phyloP scores from a whole-genome alignment of 2,329 filamentous ascomycete species.

The Fusarium siculi region DNA sequence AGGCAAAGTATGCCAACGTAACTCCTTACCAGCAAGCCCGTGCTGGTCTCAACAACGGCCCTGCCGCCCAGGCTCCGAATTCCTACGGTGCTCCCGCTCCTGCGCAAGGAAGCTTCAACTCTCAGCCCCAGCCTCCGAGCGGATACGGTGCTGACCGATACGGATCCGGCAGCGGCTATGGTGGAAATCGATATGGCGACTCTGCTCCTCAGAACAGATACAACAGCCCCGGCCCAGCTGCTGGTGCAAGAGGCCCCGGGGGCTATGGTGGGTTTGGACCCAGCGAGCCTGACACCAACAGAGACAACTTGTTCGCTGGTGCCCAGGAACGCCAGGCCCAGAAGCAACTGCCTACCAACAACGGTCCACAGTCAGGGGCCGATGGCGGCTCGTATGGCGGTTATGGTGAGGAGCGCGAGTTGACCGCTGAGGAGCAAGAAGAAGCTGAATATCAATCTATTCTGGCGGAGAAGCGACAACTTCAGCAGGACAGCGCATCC shows the following conservation, averaged over 20 bases:
- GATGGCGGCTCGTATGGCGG: slow-evolving; percentile 56
- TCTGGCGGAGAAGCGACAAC: slow-evolving; percentile 66
- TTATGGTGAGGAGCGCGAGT: slow-evolving; percentile 76
- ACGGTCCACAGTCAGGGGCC: slow-evolving; percentile 41
- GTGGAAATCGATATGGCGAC: slow-evolving; percentile 63
- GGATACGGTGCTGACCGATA: slow-evolving; percentile 67
- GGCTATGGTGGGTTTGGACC: slow-evolving; percentile 71
- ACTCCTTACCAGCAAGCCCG: slow-evolving; percentile 59
- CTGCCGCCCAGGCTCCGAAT: slow-evolving; percentile 42
- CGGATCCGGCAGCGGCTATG: slow-evolving; percentile 61
- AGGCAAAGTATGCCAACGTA: slow-evolving; percentile 57
- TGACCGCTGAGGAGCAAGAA: slow-evolving; percentile 85
- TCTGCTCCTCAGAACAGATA: slow-evolving; percentile 66
- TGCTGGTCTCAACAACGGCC: slow-evolving; percentile 49
- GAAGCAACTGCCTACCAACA: slow-evolving; percentile 44
- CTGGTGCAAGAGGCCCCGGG: slow-evolving; percentile 59
- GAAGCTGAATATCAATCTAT: slow-evolving; percentile 74
- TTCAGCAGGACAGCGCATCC: slow-evolving; percentile 77
- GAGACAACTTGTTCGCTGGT: slow-evolving; percentile 72
- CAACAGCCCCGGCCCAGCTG: slow-evolving; percentile 51
- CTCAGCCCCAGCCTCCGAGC: slow-evolving; percentile 41
- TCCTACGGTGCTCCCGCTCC: slow-evolving; percentile 38
- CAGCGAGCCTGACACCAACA: slow-evolving; percentile 61
- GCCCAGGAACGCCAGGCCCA: slow-evolving; percentile 62
- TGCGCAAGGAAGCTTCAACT: slow-evolving; percentile 35